phyloP scores from a whole-genome alignment of 768 basidiomycete species.

The Suillus hirtellus region DNA sequence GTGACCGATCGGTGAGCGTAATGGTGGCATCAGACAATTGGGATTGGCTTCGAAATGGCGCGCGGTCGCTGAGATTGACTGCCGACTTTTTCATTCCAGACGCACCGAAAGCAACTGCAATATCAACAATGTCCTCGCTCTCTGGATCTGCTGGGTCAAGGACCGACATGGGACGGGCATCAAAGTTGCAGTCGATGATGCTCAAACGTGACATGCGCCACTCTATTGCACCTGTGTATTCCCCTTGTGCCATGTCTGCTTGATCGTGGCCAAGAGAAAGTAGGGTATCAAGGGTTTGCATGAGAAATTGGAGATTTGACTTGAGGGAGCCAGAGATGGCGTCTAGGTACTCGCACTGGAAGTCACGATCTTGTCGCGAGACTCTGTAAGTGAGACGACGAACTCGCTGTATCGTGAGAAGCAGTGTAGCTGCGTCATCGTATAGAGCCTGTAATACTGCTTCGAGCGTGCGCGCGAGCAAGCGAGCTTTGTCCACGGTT shows the following conservation, averaged over 20 bases:
- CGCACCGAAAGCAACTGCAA: constrained; percentile 51
- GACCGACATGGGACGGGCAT: constrained; percentile 41
- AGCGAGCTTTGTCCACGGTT: constrained; percentile 68
- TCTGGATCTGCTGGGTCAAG: constrained; percentile 41
- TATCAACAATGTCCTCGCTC: constrained; percentile 56
- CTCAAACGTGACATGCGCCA: constrained; percentile 76
- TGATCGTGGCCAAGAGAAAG: constrained; percentile 69
- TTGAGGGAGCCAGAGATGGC: constrained; percentile 51
- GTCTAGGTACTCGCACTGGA: constrained; percentile 45
- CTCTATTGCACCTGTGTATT: constrained; percentile 75
- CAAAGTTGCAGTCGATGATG: constrained; percentile 52
- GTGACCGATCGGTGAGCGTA: constrained; percentile 30
- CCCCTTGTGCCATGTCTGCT: constrained; percentile 64
- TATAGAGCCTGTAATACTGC: constrained; percentile 68
- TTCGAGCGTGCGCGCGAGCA: constrained; percentile 71
- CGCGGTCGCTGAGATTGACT: constrained; percentile 21
- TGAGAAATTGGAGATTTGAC: constrained; percentile 54
- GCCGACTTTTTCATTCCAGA: constrained; percentile 35
- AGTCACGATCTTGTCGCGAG: constrained; percentile 20
- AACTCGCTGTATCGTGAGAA: constrained; percentile 55
- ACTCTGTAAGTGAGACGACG: constrained; percentile 16
- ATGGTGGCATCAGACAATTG: constrained; percentile 37
- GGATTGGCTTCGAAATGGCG: constrained; percentile 33
- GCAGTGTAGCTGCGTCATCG: constrained; percentile 64
- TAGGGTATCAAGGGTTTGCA: constrained; percentile 62